A percentile compares a stretch with the other conserved stretches of the same genome.
Conservation (phyloP, 2,329 filamentous ascomycete species). For the Ophiostoma angusticollis region DNA sequence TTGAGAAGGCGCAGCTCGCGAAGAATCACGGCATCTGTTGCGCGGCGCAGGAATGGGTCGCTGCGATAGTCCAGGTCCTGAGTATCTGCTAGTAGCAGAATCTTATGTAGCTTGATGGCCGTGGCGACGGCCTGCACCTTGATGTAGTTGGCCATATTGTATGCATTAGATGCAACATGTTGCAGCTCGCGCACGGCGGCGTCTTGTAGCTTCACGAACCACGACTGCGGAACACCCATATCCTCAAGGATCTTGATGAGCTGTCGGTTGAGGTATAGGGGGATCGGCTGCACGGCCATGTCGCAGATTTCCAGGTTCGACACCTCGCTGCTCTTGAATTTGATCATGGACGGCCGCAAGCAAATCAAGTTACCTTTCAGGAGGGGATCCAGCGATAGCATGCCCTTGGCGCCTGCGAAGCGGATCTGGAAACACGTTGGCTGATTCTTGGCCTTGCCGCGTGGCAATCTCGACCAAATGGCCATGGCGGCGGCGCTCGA, state of each 20-base stretch:
- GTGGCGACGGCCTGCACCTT: constrained; percentile 48
- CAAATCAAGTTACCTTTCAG: constrained; percentile 45
- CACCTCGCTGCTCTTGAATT: constrained; percentile 48
- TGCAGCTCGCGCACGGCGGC: constrained; percentile 48
- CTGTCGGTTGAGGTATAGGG: constrained; percentile 62
- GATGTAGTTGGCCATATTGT: constrained; percentile 55
- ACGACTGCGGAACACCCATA: constrained; percentile 43
- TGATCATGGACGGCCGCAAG: constrained; percentile 65
- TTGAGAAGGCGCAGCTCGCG: constrained; percentile 62
- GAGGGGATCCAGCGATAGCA: constrained; percentile 56
- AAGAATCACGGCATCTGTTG: constrained; percentile 59
- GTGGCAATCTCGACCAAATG: constrained; percentile 45
- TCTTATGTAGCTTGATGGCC: constrained; percentile 43
- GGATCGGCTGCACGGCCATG: constrained; percentile 51
- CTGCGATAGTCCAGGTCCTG: constrained; percentile 51
- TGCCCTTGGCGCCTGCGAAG: constrained; percentile 62
- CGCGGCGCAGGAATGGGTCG: constrained; percentile 56
- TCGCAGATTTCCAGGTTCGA: constrained; percentile 60
- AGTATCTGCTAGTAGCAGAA: constrained; percentile 46
- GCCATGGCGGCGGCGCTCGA: constrained; percentile 44
- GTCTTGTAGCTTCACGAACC: constrained; percentile 53
- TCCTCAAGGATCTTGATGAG: constrained; percentile 82
- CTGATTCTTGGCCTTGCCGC: constrained; percentile 27
- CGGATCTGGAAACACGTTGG: constrained; percentile 66
- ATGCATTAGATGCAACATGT: constrained; percentile 40